phyloP scores from a whole-genome alignment of 2,329 filamentous ascomycete species.

The Microcera coccophila region DNA sequence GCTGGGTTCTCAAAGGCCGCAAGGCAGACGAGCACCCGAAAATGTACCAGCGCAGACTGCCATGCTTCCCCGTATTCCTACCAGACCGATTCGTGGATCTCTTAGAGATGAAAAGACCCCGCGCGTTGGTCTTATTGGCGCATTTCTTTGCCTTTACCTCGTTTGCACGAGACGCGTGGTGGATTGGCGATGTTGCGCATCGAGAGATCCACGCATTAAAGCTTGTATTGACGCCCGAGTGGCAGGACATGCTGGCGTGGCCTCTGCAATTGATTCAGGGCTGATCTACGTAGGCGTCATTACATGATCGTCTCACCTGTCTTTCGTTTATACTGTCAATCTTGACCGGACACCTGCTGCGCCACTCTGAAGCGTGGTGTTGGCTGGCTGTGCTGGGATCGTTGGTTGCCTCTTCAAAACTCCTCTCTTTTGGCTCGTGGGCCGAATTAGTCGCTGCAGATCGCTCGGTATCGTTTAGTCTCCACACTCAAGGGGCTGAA shows the following conservation, averaged over 20 bases:
- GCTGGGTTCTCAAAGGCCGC: slow-evolving; percentile 13
- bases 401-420: too few species aligned
- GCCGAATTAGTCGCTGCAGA: too few species aligned
- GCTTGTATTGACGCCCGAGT: background rate
- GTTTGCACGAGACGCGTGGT: slow-evolving; percentile 9
- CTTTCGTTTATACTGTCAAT: slow-evolving; percentile 4
- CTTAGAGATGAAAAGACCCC: slow-evolving; percentile 13
- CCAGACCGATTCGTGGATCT: slow-evolving; percentile 15
- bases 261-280: slow-evolving; percentile 2
- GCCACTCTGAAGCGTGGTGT: too few species aligned
- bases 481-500: too few species aligned
- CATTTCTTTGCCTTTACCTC: slow-evolving; percentile 21
- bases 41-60: slow-evolving; percentile 15
- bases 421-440: too few species aligned
- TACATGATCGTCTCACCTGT: slow-evolving; percentile 2
- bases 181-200: slow-evolving; percentile 9
- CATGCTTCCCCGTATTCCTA: slow-evolving; percentile 17
- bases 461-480: too few species aligned
- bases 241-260: slow-evolving; percentile 6
- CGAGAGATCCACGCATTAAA: slow-evolving; percentile 6
- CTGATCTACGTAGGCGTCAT: slow-evolving; percentile 3
- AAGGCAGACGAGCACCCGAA: slow-evolving; percentile 11
- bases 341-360: too few species aligned
- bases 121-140: slow-evolving; percentile 22
- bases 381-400: too few species aligned